Conservation (phyloP, 768 basidiomycete species). For the Multifurca ochricompacta region DNA sequence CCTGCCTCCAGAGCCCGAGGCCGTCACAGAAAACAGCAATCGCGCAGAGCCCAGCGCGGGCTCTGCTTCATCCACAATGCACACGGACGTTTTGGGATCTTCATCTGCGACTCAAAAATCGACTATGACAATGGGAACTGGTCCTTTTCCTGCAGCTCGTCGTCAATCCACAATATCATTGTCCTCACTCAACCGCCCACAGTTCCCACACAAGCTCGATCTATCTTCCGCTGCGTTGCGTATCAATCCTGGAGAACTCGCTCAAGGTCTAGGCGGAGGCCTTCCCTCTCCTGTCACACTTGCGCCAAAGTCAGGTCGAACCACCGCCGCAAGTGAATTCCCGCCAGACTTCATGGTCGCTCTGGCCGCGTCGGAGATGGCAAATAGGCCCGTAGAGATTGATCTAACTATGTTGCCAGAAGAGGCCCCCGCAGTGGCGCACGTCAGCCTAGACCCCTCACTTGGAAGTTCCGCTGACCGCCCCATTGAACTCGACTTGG, state of each 20-base stretch:
- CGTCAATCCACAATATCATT: conserved; percentile 74
- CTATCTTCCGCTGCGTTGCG: conserved; percentile 63
- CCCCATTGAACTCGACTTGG: conserved; percentile 74
- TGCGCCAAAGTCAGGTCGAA: conserved; percentile 67
- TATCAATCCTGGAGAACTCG: conserved; percentile 55
- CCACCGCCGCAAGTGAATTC: conserved; percentile 36
- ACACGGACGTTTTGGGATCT: conserved; percentile 15
- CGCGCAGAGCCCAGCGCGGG: neutral
- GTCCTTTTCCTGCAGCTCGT: conserved; percentile 32
- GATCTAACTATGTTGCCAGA: conserved; percentile 39
- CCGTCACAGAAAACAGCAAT: neutral
- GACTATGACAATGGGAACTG: conserved; percentile 26
- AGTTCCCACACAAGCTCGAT: conserved; percentile 71
- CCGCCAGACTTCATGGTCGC: conserved; percentile 62
- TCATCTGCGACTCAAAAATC: conserved; percentile 31
- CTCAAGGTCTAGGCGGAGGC: conserved; percentile 48
- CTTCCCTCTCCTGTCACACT: conserved; percentile 74
- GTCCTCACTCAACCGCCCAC: conserved; percentile 67
- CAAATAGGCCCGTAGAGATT: conserved; percentile 39
- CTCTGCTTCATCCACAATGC: neutral
- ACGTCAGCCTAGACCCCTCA: conserved; percentile 30
- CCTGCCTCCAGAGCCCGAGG: conserved; percentile 25
- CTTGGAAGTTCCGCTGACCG: conserved; percentile 66
- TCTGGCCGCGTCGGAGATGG: conserved; percentile 31
- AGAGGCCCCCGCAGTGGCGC: conserved; percentile 24